Evolutionary conservation across 805 yeast genomes (phyloP), one percentile per base, ranked within the genome.

Genomic region (Saccharomycopsis fibuligera): DNA sequence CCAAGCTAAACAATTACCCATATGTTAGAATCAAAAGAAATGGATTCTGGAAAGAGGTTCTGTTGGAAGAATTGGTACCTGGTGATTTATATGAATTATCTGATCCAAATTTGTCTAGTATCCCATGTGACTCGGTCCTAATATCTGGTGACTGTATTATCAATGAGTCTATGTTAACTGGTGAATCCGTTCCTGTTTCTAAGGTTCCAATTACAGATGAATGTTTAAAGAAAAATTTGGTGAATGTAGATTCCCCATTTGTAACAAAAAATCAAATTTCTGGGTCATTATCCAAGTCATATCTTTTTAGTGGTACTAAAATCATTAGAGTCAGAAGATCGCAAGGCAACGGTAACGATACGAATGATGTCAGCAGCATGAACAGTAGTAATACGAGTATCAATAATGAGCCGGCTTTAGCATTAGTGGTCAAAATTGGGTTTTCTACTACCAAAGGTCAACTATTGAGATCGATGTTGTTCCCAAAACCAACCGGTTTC

Each of bases 141-240:
- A 67, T 91, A 17, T 78, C 89, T 30, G 99, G 99, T 45, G 98
- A 90, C 61, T 86, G 96, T 62, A 89, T 93, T 47, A 85, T 93
- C n/a, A 93, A 93, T 63, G 99, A 93, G 62, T 86, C 97, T 4
- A 93, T 93, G 96, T 73, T 93, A 19, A 93, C 99, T 0, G 99
- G 99, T 35, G 99, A 93, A 63, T 88, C 96, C 45, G 97, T 93
- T 1, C 99, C 99, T 0, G 96, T 93, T 2, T 78, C 96, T 0
- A 93, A 93, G 62, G 54, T 71, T 9, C 75, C 86, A 1, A 87
- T 93, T 1, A 67, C 73, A 1, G 72, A 75, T 14, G 89, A 81
- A 6, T 72, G 81, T 0, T 75, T 88, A 35, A 66, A 66, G n/a
- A 68, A 69, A 19, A 63, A 86, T 43, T 69, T 78, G 2, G 71